Evolutionary conservation across 768 basidiomycete species (phyloP).

Genomic region (Lactarius evosmus): DNA sequence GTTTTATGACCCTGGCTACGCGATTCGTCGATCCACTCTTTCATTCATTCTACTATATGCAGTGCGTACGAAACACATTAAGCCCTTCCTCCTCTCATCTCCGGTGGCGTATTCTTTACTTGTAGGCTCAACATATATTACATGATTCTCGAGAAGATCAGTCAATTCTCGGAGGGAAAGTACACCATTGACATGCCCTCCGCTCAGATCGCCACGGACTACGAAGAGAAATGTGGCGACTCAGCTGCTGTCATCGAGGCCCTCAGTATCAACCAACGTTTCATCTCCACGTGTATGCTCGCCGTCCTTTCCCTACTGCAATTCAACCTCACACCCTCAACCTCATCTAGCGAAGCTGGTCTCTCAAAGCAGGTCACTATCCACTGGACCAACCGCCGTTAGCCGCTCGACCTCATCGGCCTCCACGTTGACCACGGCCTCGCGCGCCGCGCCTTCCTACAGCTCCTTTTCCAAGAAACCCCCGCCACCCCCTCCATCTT

Average conservation of each 20-base stretch:
- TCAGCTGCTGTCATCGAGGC: conserved; percentile 75
- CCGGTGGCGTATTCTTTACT: neutral
- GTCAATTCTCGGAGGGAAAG: conserved; percentile 75
- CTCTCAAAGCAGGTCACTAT: conserved; percentile 45
- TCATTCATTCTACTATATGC: conserved; percentile 99
- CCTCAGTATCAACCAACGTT: conserved; percentile 76
- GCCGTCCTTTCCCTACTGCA: neutral
- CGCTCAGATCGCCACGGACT: conserved; percentile 70
- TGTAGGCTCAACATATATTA: conserved; percentile 89
- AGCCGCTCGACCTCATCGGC: conserved; percentile 26
- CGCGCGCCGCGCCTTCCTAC: conserved; percentile 25
- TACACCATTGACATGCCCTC: conserved; percentile 65
- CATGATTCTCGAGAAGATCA: conserved; percentile 90
- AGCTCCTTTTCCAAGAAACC: conserved; percentile 25
- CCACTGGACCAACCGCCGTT: neutral
- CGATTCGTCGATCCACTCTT: conserved; percentile 97
- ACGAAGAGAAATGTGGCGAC: conserved; percentile 80
- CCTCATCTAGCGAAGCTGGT: conserved; percentile 58
- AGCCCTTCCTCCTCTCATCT: neutral
- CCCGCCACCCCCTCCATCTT: conserved; percentile 32
- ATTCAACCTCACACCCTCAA: neutral
- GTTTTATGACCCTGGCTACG: conserved; percentile 85
- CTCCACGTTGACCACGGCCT: conserved; percentile 30
- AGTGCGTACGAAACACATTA: conserved; percentile 54
- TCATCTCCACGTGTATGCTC: conserved; percentile 77